Evolutionary conservation across 2,329 filamentous ascomycete species (phyloP).

Genomic region (Westerdykella aurantiaca): DNA sequence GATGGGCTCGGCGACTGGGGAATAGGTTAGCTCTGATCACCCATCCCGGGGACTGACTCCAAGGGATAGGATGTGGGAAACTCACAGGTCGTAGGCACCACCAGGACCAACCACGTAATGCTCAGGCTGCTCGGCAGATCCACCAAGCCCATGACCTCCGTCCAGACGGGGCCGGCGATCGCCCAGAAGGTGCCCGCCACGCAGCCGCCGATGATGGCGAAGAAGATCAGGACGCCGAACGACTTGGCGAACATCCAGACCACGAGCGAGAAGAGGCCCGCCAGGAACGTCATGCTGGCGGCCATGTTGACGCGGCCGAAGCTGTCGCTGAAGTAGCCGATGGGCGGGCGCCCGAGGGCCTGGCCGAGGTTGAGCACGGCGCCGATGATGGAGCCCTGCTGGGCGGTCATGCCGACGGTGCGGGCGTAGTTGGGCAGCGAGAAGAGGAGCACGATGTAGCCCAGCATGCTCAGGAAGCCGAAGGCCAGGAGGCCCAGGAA

Average conservation of each 20-base stretch:
- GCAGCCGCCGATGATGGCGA: constrained; percentile 59
- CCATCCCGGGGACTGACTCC: background rate
- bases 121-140: constrained; percentile 64
- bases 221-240: constrained; percentile 65
- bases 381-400: constrained; percentile 65
- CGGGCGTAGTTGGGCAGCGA: constrained; percentile 68
- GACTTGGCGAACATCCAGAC: constrained; percentile 68
- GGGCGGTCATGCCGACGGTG: constrained; percentile 59
- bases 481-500: constrained; percentile 62
- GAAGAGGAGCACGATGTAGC: constrained; percentile 72
- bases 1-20: constrained; percentile 49
- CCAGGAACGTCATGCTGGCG: constrained; percentile 56
- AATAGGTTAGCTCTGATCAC: background rate
- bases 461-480: constrained; percentile 66
- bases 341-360: constrained; percentile 62
- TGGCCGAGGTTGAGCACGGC: constrained; percentile 65
- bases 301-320: constrained; percentile 71
- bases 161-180: constrained; percentile 61
- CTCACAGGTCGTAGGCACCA: constrained; percentile 61
- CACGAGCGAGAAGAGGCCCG: constrained; percentile 60
- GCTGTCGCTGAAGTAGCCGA: constrained; percentile 66
- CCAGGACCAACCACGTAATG: constrained; percentile 65
- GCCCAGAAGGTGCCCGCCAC: constrained; percentile 65
- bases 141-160: constrained; percentile 67
- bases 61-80: constrained; percentile 2